Evolutionary conservation across 257 asterid species (phyloP).

Genomic region (Jacaranda copaia): DNA sequence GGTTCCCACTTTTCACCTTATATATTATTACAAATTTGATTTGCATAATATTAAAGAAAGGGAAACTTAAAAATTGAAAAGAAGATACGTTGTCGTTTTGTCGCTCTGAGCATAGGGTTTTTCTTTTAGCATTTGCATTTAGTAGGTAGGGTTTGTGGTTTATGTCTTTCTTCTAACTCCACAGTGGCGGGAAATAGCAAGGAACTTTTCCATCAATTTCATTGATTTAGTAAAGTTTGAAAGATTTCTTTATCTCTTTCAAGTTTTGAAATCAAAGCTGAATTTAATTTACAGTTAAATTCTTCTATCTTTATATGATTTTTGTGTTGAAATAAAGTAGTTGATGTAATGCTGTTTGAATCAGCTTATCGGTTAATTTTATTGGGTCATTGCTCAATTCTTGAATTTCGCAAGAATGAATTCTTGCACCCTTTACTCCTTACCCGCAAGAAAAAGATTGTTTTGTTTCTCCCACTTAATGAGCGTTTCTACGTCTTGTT

Average conservation of each 20-base stretch:
- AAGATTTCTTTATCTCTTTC: not conserved
- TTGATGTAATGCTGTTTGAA: slow-evolving; percentile 36
- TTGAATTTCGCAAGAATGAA: slow-evolving; percentile 37
- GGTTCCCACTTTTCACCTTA: too few species aligned
- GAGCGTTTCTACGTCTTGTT: slow-evolving; percentile 44
- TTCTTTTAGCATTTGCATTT: not conserved
- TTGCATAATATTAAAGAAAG: too few species aligned
- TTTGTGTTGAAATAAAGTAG: slow-evolving; percentile 1
- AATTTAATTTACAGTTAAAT: not conserved
- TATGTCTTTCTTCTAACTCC: slow-evolving; percentile 3
- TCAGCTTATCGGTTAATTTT: slow-evolving; percentile 18
- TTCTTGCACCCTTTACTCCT: slow-evolving; percentile 28
- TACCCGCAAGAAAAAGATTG: slow-evolving; percentile 26
- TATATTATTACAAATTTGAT: too few species aligned
- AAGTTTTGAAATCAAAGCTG: not conserved
- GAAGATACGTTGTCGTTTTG: not conserved
- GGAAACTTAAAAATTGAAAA: too few species aligned
- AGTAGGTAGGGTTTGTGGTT: slow-evolving; percentile 24
- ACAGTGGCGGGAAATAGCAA: slow-evolving; percentile 10
- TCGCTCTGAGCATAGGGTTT: slow-evolving; percentile 14
- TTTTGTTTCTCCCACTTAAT: slow-evolving; percentile 29
- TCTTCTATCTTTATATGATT: not conserved
- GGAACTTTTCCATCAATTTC: not conserved
- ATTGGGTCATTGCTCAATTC: slow-evolving; percentile 20
- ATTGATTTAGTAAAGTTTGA: not conserved